Evolutionary conservation across 2,329 filamentous ascomycete species (phyloP).

Genomic region (Penicillium italicum): DNA sequence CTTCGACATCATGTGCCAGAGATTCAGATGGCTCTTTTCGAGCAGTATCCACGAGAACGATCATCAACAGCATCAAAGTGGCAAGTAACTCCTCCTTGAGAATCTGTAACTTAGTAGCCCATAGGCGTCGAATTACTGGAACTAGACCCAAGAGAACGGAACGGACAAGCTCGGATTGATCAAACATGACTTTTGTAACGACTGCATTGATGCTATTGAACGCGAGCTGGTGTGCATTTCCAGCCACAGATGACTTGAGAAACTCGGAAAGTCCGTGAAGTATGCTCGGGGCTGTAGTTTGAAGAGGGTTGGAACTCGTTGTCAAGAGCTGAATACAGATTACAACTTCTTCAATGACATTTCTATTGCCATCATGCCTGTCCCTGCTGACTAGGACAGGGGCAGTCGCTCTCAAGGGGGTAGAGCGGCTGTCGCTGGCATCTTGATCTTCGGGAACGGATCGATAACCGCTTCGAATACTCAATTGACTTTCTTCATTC

Average conservation of each 20-base stretch:
- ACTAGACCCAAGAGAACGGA: conserved; percentile 60
- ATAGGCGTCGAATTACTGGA: conserved; percentile 70
- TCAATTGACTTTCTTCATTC: conserved; percentile 29
- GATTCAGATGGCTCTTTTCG: conserved; percentile 37
- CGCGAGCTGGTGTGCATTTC: conserved; percentile 65
- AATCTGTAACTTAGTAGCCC: conserved; percentile 62
- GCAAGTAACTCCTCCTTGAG: conserved; percentile 75
- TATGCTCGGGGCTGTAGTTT: conserved; percentile 55
- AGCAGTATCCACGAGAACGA: conserved; percentile 51
- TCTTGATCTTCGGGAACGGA: conserved; percentile 29
- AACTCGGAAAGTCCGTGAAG: conserved; percentile 57
- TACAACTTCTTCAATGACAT: conserved; percentile 54
- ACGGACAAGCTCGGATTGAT: conserved; percentile 63
- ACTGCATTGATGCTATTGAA: conserved; percentile 74
- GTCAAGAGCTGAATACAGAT: conserved; percentile 64
- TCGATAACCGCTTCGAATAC: conserved; percentile 27
- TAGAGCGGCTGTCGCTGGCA: conserved; percentile 27
- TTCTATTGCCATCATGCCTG: conserved; percentile 29
- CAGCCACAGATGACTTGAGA: conserved; percentile 56
- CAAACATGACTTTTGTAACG: conserved; percentile 62
- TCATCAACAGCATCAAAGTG: conserved; percentile 63
- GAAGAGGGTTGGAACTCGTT: conserved; percentile 62
- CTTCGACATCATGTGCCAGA: conserved; percentile 52
- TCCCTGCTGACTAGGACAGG: conserved; percentile 27
- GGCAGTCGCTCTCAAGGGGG: conserved; percentile 30